Percentiles rank a stretch among this genome's conserved stretches.
phyloP scores from a whole-genome alignment of 2,329 filamentous ascomycete species.

The Paradendryphiella salina region DNA sequence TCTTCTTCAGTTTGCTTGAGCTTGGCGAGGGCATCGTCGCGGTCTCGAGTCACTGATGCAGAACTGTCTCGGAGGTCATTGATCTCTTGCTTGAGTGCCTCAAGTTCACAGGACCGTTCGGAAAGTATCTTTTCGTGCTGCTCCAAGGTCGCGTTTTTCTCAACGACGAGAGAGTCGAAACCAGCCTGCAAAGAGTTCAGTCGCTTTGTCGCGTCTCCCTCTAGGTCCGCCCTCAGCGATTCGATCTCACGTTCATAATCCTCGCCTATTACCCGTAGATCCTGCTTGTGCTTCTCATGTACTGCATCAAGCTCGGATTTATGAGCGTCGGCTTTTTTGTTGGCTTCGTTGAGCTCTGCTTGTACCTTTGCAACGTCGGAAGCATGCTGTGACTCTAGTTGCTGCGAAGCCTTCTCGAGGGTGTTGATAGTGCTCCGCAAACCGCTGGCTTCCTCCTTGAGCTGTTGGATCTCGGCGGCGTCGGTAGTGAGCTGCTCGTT shows the following conservation, averaged over 20 bases:
- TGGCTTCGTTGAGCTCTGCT: conserved; percentile 32
- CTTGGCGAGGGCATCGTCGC: conserved; percentile 30
- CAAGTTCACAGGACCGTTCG: conserved; percentile 27
- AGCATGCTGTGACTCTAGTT: conserved; percentile 34
- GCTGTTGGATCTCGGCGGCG: conserved; percentile 30
- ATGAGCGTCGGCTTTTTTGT: conserved; percentile 29
- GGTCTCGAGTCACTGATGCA: conserved; percentile 28
- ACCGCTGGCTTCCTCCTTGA: conserved; percentile 36
- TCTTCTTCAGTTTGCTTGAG: conserved; percentile 32
- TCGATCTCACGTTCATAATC: conserved; percentile 44
- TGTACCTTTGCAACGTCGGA: conserved; percentile 28
- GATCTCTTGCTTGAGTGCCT: conserved; percentile 27
- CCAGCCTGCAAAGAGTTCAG: conserved; percentile 40
- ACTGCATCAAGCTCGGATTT: conserved; percentile 37
- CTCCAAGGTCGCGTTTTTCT: conserved; percentile 32
- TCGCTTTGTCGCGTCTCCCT: conserved; percentile 43
- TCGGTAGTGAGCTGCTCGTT: conserved; percentile 42
- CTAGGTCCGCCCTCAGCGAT: conserved; percentile 41
- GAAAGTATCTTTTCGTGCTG: conserved; percentile 29
- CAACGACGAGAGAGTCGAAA: conserved; percentile 36
- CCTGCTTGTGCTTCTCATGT: conserved; percentile 34
- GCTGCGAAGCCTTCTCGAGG: conserved; percentile 36
- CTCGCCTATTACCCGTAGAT: conserved; percentile 37
- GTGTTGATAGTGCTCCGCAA: conserved; percentile 41
- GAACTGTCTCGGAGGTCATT: conserved; percentile 25